Percentiles rank a stretch among this genome's conserved stretches.
phyloP scores from a whole-genome alignment of 139 green algal genomes.

The Ettlia oleoabundans region DNA sequence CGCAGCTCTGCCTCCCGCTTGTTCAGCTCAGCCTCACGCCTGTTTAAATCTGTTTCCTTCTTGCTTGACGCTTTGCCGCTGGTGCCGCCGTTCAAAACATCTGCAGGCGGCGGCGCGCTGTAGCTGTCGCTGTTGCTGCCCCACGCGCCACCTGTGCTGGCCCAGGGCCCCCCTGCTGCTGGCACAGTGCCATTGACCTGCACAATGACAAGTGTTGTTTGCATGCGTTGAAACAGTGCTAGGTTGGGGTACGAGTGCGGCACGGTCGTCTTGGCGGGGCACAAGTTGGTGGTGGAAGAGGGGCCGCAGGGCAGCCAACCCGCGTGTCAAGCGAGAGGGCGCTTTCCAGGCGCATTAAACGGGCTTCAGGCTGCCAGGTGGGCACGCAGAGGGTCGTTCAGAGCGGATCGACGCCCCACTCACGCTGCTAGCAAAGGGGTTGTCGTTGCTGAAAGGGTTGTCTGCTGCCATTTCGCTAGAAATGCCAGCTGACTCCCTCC shows the following conservation, averaged over 20 bases:
- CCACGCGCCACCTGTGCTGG: slow-evolving; percentile 28
- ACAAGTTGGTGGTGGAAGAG: not conserved
- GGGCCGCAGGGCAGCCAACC: too few species aligned
- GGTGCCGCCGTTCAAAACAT: not conserved
- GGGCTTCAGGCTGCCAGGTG: not conserved
- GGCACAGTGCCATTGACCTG: slow-evolving; percentile 33
- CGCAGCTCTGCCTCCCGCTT: slow-evolving; percentile 57
- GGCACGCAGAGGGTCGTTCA: not conserved
- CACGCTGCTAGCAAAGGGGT: slow-evolving; percentile 40
- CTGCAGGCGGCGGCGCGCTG: not conserved
- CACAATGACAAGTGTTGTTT: too few species aligned
- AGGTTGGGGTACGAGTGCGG: too few species aligned
- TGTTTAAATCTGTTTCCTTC: slow-evolving; percentile 21
- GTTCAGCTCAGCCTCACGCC: slow-evolving; percentile 54
- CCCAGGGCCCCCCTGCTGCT: slow-evolving; percentile 9
- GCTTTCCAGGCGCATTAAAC: not conserved
- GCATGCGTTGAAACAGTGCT: too few species aligned
- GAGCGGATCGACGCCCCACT: not conserved
- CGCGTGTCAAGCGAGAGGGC: not conserved
- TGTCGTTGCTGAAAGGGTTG: slow-evolving; percentile 45
- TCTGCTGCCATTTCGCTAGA: slow-evolving; percentile 28
- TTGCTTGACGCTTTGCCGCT: not conserved
- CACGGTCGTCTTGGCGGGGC: not conserved
- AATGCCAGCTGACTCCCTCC: not conserved
- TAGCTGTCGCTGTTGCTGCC: slow-evolving; percentile 8